Conservation (phyloP, 345 rosid species). For the Angophora floribunda region DNA sequence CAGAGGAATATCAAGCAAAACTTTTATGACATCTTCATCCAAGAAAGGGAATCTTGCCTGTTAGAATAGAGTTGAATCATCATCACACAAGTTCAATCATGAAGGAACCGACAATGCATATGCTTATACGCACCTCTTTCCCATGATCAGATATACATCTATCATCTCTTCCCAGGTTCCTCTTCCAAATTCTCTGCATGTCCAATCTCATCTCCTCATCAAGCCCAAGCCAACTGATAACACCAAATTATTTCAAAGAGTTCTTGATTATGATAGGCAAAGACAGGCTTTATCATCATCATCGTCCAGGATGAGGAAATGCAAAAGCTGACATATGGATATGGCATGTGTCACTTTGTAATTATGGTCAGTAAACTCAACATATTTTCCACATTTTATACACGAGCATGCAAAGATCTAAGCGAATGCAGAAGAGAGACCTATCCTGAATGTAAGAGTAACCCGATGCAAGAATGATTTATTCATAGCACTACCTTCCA, state of each 20-base stretch:
- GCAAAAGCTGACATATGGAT: neutral
- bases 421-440: neutral
- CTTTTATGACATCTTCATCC: conserved; percentile 87
- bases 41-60: conserved; percentile 94
- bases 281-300: neutral
- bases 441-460: neutral
- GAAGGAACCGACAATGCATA: neutral
- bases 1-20: conserved; percentile 69
- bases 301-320: neutral
- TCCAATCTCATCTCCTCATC: conserved; percentile 95
- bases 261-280: neutral
- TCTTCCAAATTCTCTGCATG: conserved; percentile 96
- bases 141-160: conserved; percentile 83
- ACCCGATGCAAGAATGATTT: neutral
- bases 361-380: neutral
- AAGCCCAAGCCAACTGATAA: conserved; percentile 65
- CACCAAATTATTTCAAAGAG: neutral
- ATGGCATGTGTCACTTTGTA: neutral
- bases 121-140: conserved; percentile 51
- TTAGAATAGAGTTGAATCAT: neutral
- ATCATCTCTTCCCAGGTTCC: conserved; percentile 96
- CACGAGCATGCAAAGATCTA: neutral
- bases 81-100: neutral
- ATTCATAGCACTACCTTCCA: conserved; percentile 41
- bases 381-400: neutral